Conservation (phyloP, 2,329 filamentous ascomycete genomes). For the Aspergillus ibericus region DNA sequence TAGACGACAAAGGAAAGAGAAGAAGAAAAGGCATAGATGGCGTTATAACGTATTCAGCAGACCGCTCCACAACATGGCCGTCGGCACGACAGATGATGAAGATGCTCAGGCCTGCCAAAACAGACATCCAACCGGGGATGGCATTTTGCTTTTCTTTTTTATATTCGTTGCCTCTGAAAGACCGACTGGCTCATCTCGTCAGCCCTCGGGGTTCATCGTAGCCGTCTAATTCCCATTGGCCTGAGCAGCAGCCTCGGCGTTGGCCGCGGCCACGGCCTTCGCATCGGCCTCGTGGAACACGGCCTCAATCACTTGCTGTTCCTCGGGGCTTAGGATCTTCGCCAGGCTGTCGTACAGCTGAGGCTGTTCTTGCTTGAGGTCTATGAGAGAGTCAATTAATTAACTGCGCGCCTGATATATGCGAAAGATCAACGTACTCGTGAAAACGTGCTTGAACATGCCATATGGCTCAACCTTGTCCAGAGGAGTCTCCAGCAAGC, state of each 20-base stretch:
- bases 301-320: slow-evolving; percentile 76
- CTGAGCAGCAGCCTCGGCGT: slow-evolving; percentile 37
- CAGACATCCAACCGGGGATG: slow-evolving; percentile 17
- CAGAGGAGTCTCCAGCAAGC: slow-evolving; percentile 86
- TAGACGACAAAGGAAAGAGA: slow-evolving; percentile 16
- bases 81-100: slow-evolving; percentile 16
- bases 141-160: slow-evolving; percentile 14
- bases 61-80: slow-evolving; percentile 11
- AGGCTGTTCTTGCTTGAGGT: slow-evolving; percentile 85
- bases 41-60: slow-evolving; percentile 28
- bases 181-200: slow-evolving; percentile 22
- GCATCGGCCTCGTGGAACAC: slow-evolving; percentile 72
- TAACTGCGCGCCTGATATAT: slow-evolving; percentile 19
- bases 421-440: slow-evolving; percentile 63
- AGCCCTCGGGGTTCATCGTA: slow-evolving; percentile 17
- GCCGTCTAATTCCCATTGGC: slow-evolving; percentile 35
- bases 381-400: slow-evolving; percentile 50
- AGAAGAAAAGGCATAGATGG: slow-evolving; percentile 24
- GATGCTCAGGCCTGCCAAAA: slow-evolving; percentile 12
- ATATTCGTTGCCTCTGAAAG: slow-evolving; percentile 16
- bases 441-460: slow-evolving; percentile 77
- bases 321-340: slow-evolving; percentile 73
- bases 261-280: slow-evolving; percentile 47
- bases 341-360: slow-evolving; percentile 82
- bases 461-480: slow-evolving; percentile 95